A percentile compares a stretch with the other conserved stretches of the same genome.
phyloP scores from a whole-genome alignment of 306 rosid species.

The Rosa lucieae region DNA sequence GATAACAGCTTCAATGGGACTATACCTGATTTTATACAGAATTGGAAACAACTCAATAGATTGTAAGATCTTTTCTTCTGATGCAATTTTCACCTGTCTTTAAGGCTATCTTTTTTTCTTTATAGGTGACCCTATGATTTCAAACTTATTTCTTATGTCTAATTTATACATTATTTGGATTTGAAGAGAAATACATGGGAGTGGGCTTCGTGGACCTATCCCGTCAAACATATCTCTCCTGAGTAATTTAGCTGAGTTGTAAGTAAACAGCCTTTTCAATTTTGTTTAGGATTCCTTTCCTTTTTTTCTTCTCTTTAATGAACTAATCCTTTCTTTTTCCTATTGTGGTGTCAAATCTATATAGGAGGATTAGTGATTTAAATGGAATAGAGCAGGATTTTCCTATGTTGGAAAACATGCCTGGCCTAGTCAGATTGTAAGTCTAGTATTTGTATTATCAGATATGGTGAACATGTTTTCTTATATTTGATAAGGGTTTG shows the following conservation, averaged over 20 bases:
- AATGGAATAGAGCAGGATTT: constrained; percentile 62
- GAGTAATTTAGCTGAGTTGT: constrained; percentile 54
- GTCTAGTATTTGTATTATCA: constrained; percentile 32
- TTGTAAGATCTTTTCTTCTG: constrained; percentile 53
- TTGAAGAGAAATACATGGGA: constrained; percentile 76
- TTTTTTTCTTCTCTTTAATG: constrained; percentile 1
- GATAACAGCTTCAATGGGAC: constrained; percentile 69
- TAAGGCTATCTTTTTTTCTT: not conserved
- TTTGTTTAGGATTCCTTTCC: not conserved
- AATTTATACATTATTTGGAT: constrained; percentile 23
- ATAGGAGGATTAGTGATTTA: constrained; percentile 78
- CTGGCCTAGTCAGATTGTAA: constrained; percentile 51
- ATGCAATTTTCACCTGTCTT: constrained; percentile 12
- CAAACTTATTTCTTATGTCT: not conserved
- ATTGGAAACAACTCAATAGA: constrained; percentile 60
- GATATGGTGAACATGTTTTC: constrained; percentile 2
- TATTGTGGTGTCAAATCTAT: constrained; percentile 15
- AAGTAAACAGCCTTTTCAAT: constrained; percentile 37
- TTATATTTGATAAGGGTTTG: constrained; percentile 19
- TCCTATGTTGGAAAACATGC: constrained; percentile 55
- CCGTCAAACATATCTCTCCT: constrained; percentile 63
- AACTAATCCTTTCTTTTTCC: not conserved
- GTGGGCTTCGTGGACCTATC: constrained; percentile 90
- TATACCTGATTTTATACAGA: constrained; percentile 73
- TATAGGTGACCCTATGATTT: not conserved